A percentile compares a stretch with the other conserved stretches of the same genome.
phyloP scores from a whole-genome alignment of 768 basidiomycete species.

The Hygrocybe coccinea region DNA sequence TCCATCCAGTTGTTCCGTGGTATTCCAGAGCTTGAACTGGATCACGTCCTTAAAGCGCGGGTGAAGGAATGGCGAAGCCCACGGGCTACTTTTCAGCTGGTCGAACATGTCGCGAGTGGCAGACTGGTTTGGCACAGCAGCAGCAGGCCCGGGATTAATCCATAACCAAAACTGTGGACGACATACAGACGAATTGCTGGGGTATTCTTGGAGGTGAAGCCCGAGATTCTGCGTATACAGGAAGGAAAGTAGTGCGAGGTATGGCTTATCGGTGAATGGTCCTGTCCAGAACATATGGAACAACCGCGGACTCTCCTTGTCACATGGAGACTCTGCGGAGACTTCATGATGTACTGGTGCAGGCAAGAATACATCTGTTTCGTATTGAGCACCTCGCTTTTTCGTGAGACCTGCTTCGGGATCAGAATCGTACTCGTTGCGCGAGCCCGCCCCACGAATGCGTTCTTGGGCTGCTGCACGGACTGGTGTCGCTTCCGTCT shows the following conservation, averaged over 20 bases:
- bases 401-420: slow-evolving; percentile 53
- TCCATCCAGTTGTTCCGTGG: slow-evolving; percentile 92
- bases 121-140: slow-evolving; percentile 77
- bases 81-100: slow-evolving; percentile 77
- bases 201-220: slow-evolving; percentile 56
- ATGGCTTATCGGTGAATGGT: slow-evolving; percentile 97
- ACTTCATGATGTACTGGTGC: slow-evolving; percentile 50
- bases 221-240: slow-evolving; percentile 93
- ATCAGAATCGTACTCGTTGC: slow-evolving; percentile 29
- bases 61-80: slow-evolving; percentile 94
- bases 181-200: slow-evolving; percentile 52
- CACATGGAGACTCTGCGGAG: slow-evolving; percentile 61
- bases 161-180: slow-evolving; percentile 95
- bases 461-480: slow-evolving; percentile 36
- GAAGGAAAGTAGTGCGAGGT: slow-evolving; percentile 90
- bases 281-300: slow-evolving; percentile 99
- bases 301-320: slow-evolving; percentile 76
- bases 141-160: slow-evolving; percentile 98
- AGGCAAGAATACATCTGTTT: slow-evolving; percentile 49
- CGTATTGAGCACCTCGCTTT: slow-evolving; percentile 60
- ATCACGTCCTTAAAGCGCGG: slow-evolving; percentile 87
- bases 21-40: slow-evolving; percentile 97
- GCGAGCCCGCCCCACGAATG: slow-evolving; percentile 16
- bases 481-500: slow-evolving; percentile 18
- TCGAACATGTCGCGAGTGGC: slow-evolving; percentile 81